These are phyloP conservation scores for Candida incommunis DNA, from an alignment of 805 yeast species.

Conservation along the genomic window DNA sequence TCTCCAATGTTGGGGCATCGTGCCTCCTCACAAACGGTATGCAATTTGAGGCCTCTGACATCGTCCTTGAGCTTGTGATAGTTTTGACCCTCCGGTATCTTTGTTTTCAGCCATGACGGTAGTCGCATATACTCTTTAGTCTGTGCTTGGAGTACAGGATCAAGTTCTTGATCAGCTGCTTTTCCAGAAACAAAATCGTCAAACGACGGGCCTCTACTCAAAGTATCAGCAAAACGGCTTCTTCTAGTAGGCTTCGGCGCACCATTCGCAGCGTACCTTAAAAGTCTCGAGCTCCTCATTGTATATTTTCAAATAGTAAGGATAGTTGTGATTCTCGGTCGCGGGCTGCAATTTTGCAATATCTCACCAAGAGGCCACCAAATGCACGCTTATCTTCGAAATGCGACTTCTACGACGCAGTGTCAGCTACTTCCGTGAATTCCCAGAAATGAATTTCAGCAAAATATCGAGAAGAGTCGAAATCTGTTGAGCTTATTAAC, in stretches of 20 bases:
- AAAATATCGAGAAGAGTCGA: too few species aligned
- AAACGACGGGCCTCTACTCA: conserved; percentile 81
- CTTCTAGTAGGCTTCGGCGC: conserved; percentile 25
- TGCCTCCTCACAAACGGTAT: conserved; percentile 98
- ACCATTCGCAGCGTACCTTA: not conserved
- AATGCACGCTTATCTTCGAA: too few species aligned
- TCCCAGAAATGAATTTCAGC: too few species aligned
- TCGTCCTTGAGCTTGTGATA: conserved; percentile 73
- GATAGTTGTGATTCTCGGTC: too few species aligned
- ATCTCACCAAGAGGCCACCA: too few species aligned
- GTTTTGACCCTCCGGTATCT: conserved; percentile 89
- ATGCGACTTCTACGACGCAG: too few species aligned
- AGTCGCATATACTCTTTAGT: conserved; percentile 35
- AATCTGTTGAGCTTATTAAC: too few species aligned
- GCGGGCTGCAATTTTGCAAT: too few species aligned
- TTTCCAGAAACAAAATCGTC: conserved; percentile 80
- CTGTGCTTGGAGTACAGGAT: conserved; percentile 43
- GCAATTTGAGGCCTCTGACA: conserved; percentile 71
- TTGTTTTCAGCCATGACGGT: conserved; percentile 90
- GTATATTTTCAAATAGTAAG: too few species aligned
- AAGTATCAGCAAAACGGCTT: conserved; percentile 51
- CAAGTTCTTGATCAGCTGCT: conserved; percentile 48
- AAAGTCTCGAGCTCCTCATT: conserved; percentile 8
- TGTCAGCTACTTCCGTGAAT: too few species aligned
- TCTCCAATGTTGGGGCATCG: conserved; percentile 99